phyloP scores from a whole-genome alignment of 176 grass and related monocot species.

The Eleusine indica region DNA sequence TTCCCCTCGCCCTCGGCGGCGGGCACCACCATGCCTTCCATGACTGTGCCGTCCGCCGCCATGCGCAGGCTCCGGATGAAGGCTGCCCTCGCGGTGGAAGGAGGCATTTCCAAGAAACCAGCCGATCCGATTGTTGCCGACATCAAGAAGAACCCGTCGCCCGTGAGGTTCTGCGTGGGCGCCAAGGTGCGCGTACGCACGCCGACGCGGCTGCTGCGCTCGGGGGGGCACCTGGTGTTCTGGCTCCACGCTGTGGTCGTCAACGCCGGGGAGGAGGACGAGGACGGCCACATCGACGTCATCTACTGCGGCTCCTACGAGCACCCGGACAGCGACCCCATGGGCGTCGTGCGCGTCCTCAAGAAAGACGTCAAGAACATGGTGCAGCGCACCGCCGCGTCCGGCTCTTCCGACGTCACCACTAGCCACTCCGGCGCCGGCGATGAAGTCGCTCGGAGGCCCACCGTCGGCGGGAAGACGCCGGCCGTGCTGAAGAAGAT shows the following conservation, averaged over 20 bases:
- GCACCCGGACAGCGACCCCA: not conserved
- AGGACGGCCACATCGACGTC: not conserved
- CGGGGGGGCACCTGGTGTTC: not conserved
- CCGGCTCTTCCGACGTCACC: not conserved
- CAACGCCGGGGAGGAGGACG: not conserved
- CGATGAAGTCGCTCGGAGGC: too few relatives aligned
- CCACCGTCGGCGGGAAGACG: too few relatives aligned
- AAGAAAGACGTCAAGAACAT: not conserved
- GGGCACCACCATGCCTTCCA: not conserved
- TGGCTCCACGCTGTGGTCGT: conserved; percentile 15
- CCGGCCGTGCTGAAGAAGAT: too few relatives aligned
- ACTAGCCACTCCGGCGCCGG: not conserved
- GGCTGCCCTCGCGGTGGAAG: not conserved
- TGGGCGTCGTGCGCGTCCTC: conserved; percentile 4
- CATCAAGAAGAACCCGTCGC: too few relatives aligned
- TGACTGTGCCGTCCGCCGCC: not conserved
- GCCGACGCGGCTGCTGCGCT: too few relatives aligned
- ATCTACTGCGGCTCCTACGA: not conserved
- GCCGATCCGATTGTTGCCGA: too few relatives aligned
- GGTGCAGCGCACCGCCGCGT: not conserved
- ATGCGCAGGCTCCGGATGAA: not conserved
- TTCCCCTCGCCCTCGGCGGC: too few relatives aligned
- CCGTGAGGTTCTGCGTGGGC: too few relatives aligned
- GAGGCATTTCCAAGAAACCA: not conserved
- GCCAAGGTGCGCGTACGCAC: too few relatives aligned